Percentiles rank a stretch among this genome's conserved stretches.
These are phyloP conservation scores for Solanum paucissectum DNA, from an alignment of 257 asterid genomes.

Conservation along the genomic window DNA sequence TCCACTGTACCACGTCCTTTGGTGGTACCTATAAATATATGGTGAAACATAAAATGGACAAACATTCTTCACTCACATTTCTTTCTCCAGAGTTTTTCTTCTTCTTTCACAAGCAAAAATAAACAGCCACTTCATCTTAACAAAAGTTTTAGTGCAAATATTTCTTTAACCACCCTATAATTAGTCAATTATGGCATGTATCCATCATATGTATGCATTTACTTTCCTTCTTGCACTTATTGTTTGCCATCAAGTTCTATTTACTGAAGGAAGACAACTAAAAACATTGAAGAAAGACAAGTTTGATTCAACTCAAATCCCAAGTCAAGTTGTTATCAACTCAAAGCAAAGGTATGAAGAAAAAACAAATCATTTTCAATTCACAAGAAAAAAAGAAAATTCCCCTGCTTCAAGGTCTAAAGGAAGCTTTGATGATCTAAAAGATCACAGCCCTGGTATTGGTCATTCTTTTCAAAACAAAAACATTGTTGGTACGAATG, in stretches of 20 bases:
- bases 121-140: background rate
- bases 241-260: slow-evolving; percentile 9
- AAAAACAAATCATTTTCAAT: background rate
- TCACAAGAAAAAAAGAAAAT: slow-evolving; percentile 45
- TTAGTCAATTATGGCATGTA: slow-evolving; percentile 21
- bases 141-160: background rate
- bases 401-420: slow-evolving; percentile 13
- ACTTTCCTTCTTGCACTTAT: slow-evolving; percentile 25
- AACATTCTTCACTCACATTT: background rate
- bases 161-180: background rate
- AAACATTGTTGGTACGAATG: slow-evolving; percentile 10
- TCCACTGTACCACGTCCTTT: background rate
- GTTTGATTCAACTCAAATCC: background rate
- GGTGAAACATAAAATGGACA: background rate
- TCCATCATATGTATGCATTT: slow-evolving; percentile 4
- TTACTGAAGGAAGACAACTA: slow-evolving; percentile 36
- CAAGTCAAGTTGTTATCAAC: background rate
- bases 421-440: slow-evolving; percentile 17
- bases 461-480: background rate
- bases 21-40: background rate
- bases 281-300: slow-evolving; percentile 8
- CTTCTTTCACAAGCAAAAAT: background rate
- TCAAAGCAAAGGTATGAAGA: slow-evolving; percentile 4
- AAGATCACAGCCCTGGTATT: slow-evolving; percentile 41
- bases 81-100: background rate